A percentile compares a stretch with the other conserved stretches of the same genome.
These are phyloP conservation scores for Kazachstania kunashirensis DNA, from an alignment of 805 yeast genomes.

Conservation along the genomic window DNA sequence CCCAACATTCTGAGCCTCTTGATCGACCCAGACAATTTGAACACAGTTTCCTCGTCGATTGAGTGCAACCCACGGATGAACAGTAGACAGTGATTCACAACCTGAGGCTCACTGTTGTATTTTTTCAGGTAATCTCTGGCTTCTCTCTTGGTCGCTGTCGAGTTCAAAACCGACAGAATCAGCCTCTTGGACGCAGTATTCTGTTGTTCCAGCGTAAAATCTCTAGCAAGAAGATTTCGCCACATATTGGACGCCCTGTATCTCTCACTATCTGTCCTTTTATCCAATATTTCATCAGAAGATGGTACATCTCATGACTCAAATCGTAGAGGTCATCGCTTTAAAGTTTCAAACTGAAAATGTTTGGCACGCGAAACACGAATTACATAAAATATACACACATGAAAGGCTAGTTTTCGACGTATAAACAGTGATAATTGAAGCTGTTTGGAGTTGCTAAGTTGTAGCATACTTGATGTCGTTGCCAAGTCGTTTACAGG, in stretches of 20 bases:
- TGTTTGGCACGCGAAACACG: too few relatives aligned
- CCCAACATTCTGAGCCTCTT: slow-evolving; percentile 37
- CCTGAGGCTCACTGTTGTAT: slow-evolving; percentile 34
- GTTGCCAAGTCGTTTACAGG: slow-evolving; percentile 44
- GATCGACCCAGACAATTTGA: slow-evolving; percentile 18
- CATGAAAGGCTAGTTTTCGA: too few relatives aligned
- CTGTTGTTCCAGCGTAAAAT: slow-evolving; percentile 15
- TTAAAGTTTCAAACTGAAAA: too few relatives aligned
- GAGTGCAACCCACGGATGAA: slow-evolving; percentile 19
- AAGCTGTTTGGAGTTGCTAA: too few relatives aligned
- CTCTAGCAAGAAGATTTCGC: slow-evolving; percentile 10
- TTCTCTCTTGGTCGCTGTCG: slow-evolving; percentile 91
- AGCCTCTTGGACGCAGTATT: slow-evolving; percentile 42
- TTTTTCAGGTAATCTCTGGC: slow-evolving; percentile 71
- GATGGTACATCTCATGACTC: too few relatives aligned
- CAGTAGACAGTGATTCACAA: slow-evolving; percentile 22
- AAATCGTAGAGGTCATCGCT: too few relatives aligned
- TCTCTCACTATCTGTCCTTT: too few relatives aligned
- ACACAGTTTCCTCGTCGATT: slow-evolving; percentile 5
- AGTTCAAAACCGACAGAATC: slow-evolving; percentile 72
- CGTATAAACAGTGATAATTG: too few relatives aligned
- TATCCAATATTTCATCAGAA: too few relatives aligned
- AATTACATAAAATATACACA: too few relatives aligned
- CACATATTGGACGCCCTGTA: slow-evolving; percentile 12
- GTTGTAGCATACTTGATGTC: too few relatives aligned